Base-by-base conservation (phyloP, 495 filamentous ascomycete genomes). In the Penicillium egyptiacum region DNA sequence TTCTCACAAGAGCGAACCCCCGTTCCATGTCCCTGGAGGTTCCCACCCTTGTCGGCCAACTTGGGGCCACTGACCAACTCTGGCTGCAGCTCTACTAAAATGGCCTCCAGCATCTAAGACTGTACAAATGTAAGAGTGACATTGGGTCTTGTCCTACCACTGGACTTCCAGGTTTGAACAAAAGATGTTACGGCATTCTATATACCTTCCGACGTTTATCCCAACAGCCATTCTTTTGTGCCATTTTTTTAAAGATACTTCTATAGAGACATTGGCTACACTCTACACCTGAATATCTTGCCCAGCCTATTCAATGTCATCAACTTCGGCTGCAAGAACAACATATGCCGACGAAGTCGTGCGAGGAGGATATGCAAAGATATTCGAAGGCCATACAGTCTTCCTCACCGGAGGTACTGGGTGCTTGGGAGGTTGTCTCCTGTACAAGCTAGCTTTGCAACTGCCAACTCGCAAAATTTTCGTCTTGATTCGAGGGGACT, bases 341-440 rank as follows among this genome's bases (percentile, higher is more conserved):
- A 59, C 63, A 11, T 51, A 62, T 10, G 49, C 54, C n/a, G 68
- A 70, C 2, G 55, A 61, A 20, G 53, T 73, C 35, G 44, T 62
- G 14, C 65, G 59, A 17, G 62, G 52, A 39, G 70, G 70, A n/a
- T 74, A 75, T 57, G 51, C 57, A 19, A 63, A 57, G 5, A 41
- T 53, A 11, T 74, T 70, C 12, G 66, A 70, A 25, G 46, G 22
- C 9, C 69, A 76, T 44, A 67, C 59, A 1, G 69, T 76, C 19
- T 69, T 76, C 22, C 61, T 76, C 11, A 75, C 72, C 0, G 74
- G 74, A 11, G 64, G 68, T 26, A 76, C 74, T 2, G 74, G 74
- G 19, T 69, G 68, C 3, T 53, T 76, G 3, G 74, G 74, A 14
- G 72, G 69, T 17, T 72, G 69, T 48, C 65, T 76, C 20, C 48